Evolutionary conservation across 768 basidiomycete genomes (phyloP), one percentile per base, ranked within the genome.

Genomic region (Tylopilus cervinicoccineus): DNA sequence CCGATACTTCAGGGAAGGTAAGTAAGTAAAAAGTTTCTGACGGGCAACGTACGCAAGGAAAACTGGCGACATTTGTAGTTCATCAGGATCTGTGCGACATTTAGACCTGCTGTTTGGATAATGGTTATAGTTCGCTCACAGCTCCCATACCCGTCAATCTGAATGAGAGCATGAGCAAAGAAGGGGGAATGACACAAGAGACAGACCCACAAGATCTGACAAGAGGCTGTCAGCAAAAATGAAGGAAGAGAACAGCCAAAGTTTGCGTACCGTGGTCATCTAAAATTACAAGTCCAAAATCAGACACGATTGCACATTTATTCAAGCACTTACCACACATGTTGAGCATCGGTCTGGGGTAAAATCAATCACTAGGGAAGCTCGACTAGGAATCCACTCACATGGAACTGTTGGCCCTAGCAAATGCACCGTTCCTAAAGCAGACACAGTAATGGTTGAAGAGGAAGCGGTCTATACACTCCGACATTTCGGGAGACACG

Each of bases 401-500:
- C 84, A 97, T 94, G 14, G 88, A 82, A 55, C 88, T 83, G 63
- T 95, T 96, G 9, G 93, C 92, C 45, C 88, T 74, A 1, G 90
- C 89, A 66, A 95, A 97, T 0, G 91, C 93, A 6, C 93, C 92
- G 44, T 81, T 81, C 50, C 93, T 79, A 70, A 95, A 97, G 38
- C 74, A 67, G 42, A 85, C 78, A 59, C 93, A 95, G 67, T 96
- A 96, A 58, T 94, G 93, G 51, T 84, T 88, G 73, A 94, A 95
- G 64, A 84, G 84, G 62, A 87, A 93, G 33, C 93, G 76, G 62
- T 96, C 93, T 36, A 97, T 82, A 7, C 88, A 85, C 5, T 72
- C 58, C 40, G 70, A 68, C 55, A 97, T 88, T 56, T 90, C 89
- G 1, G 80, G 75, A 0, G 85, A 85, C 9, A 96, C 63, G 1